Evolutionary conservation across 179 eudicot species (phyloP), one percentile per base, ranked within the genome.

Genomic region (Vitellaria paradoxa): DNA sequence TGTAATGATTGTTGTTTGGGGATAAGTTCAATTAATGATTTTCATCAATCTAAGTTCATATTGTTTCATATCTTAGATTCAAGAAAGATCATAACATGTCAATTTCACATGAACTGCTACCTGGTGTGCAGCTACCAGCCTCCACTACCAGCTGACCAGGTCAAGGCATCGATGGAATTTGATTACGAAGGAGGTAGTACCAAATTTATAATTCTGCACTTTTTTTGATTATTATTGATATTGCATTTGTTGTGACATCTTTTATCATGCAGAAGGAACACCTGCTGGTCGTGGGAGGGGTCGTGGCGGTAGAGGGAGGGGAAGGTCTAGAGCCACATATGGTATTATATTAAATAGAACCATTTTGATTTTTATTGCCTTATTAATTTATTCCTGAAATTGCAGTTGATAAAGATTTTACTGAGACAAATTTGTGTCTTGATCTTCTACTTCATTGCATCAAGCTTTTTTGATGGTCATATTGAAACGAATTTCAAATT

Each of bases 251-350:
- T 79, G 68, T 76, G 46, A 60, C 23, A 18, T 20, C 37, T 30
- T 30, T 2, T 76, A 47, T 67, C 17, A 42, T 84, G 79, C 86
- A 95, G 98, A 95, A 65, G 92, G 91, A 40, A 90, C 97, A 72
- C 97, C 96, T 52, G 81, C 80, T 83, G 89, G 80, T 76, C 86
- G 93, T 77, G 97, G 98, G 62, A 86, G 97, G 85, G 98, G 97
- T 72, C 97, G 96, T 82, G 91, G 92, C 75, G 93, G 95, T 68
- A 89, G 99, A 87, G 96, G 96, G 49, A 85, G 97, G 80, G 99
- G 99, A 61, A 88, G 99, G 72, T 86, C 92, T 65, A 88, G 97
- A 85, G 88, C 84, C 65, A 69, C 84, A 78, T 18, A 37, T 18
- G 11, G 64, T 21, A 53, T 9, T 30, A 30, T 30, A 0, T 30